Conservation (phyloP, 1,284 basidiomycete genomes). For the Sporisorium exsertum region DNA sequence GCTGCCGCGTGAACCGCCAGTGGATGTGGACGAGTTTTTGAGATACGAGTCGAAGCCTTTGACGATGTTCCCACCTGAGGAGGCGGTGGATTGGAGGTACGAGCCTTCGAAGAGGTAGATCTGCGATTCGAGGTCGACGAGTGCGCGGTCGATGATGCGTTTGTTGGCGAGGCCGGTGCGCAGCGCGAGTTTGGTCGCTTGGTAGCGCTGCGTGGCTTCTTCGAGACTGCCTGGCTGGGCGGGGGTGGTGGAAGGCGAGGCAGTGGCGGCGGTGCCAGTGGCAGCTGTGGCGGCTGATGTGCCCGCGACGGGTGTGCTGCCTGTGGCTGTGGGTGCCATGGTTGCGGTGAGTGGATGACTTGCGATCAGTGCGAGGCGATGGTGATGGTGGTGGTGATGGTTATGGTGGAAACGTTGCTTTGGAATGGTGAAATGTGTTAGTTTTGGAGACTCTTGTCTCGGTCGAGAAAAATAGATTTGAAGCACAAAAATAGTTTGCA, state of each 20-base stretch:
- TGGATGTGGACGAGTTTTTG: slow-evolving; percentile 40
- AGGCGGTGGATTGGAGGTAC: slow-evolving; percentile 61
- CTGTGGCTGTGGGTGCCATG: slow-evolving; percentile 45
- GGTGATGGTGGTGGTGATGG: not conserved
- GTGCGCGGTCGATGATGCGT: slow-evolving; percentile 57
- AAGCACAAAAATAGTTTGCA: too few relatives aligned
- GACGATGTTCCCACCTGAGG: slow-evolving; percentile 68
- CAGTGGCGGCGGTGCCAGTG: not conserved
- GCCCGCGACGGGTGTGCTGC: not conserved
- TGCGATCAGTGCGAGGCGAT: not conserved
- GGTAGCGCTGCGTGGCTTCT: slow-evolving; percentile 63
- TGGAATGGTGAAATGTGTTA: too few relatives aligned
- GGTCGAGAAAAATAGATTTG: too few relatives aligned
- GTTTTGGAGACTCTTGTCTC: too few relatives aligned
- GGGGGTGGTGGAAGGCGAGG: not conserved
- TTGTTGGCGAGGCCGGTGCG: slow-evolving; percentile 59
- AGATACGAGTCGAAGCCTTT: slow-evolving; percentile 67
- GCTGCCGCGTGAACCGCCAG: not conserved
- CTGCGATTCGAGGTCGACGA: slow-evolving; percentile 67
- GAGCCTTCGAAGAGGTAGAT: slow-evolving; percentile 68
- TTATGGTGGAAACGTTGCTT: not conserved
- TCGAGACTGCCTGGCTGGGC: slow-evolving; percentile 48
- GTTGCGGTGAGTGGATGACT: not conserved
- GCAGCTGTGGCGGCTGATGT: not conserved
- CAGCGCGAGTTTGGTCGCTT: slow-evolving; percentile 49